Conservation (phyloP, 148 eudicot genomes). For the Camellia sinensis region DNA sequence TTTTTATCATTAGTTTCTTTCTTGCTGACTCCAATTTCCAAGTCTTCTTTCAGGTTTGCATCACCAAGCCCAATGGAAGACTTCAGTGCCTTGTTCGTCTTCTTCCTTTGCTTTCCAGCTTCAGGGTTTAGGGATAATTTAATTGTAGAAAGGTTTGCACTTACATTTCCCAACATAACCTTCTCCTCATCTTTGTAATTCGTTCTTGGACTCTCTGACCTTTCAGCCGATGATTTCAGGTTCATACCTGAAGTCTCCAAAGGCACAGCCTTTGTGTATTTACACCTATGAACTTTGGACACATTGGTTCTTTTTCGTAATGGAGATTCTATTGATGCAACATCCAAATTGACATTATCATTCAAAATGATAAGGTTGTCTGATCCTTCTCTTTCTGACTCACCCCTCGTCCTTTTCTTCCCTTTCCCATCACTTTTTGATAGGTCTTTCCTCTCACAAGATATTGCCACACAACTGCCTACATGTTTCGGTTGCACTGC, state of each 20-base stretch:
- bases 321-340: neutral
- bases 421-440: no score
- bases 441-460: no score
- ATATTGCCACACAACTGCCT: no score
- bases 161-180: no score
- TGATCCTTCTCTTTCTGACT: no score
- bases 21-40: constrained; percentile 1
- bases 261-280: neutral
- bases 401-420: no score
- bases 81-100: neutral
- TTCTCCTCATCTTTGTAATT: neutral
- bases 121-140: neutral
- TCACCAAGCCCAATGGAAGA: constrained; percentile 4
- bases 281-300: neutral
- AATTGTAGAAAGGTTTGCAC: no score
- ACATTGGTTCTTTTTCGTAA: neutral
- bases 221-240: neutral
- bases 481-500: no score
- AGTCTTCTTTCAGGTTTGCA: constrained; percentile 1
- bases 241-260: neutral
- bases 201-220: neutral
- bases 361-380: no score
- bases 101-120: constrained; percentile 13
- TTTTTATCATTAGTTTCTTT: constrained; percentile 8
- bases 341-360: no score